Conservation (phyloP, 441 rosid species). For the Gossypium schwendimanii region DNA sequence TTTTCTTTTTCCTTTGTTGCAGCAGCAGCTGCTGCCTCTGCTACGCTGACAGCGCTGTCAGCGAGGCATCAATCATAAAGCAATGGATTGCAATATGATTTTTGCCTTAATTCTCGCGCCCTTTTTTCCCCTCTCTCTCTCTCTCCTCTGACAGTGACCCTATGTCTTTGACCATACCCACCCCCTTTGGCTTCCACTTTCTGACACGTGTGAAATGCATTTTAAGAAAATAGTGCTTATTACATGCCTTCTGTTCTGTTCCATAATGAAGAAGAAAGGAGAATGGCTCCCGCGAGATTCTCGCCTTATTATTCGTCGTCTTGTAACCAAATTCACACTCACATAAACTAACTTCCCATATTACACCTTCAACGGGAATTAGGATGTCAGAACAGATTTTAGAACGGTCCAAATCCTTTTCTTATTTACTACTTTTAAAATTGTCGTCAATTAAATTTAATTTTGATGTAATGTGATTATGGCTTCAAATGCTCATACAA, state of each 20-base stretch:
- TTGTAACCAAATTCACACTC: constrained; percentile 9
- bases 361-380: neutral
- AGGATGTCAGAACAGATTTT: neutral
- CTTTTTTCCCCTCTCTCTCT: neutral
- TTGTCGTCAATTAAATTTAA: neutral
- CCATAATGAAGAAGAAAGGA: neutral
- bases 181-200: neutral
- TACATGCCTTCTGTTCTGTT: constrained; percentile 16
- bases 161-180: constrained; percentile 31
- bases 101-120: constrained; percentile 22
- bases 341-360: neutral
- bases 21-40: neutral
- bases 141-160: constrained; percentile 20
- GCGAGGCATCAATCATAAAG: constrained; percentile 61
- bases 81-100: constrained; percentile 58
- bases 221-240: neutral
- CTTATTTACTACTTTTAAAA: neutral
- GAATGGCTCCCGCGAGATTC: constrained; percentile 55
- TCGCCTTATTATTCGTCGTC: constrained; percentile 55
- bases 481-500: neutral
- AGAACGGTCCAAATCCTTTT: neutral
- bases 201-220: constrained; percentile 31
- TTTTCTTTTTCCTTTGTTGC: neutral
- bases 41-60: constrained; percentile 32
- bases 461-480: neutral